Percentiles rank a stretch among this genome's conserved stretches.
Evolutionary conservation across 768 basidiomycete genomes (phyloP).

Genomic region (Hygrophoropsis aurantiaca): DNA sequence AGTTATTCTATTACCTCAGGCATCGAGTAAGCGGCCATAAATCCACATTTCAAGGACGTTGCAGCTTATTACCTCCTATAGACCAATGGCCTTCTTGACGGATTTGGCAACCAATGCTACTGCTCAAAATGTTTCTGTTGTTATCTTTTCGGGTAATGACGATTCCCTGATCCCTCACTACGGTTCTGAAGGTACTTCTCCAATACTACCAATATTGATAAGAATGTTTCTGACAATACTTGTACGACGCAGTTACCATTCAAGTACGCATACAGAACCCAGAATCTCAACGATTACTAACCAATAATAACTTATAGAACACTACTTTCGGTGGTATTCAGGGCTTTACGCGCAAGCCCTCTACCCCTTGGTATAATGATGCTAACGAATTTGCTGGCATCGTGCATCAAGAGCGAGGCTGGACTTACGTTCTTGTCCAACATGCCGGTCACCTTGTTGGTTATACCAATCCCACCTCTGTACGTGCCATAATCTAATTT

Average conservation of each 20-base stretch:
- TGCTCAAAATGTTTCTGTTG: constrained; percentile 46
- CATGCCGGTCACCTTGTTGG: constrained; percentile 43
- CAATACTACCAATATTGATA: not conserved
- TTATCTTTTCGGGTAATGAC: constrained; percentile 69
- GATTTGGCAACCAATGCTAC: constrained; percentile 69
- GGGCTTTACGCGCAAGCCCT: constrained; percentile 68
- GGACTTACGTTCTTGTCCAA: constrained; percentile 40
- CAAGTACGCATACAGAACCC: constrained; percentile 35
- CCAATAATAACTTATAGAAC: constrained; percentile 42
- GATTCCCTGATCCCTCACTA: constrained; percentile 65
- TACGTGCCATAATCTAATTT: constrained; percentile 47
- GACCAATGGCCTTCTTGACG: constrained; percentile 62
- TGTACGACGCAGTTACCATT: constrained; percentile 45
- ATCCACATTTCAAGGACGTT: not conserved
- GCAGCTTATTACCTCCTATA: constrained; percentile 22
- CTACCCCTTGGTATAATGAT: constrained; percentile 68
- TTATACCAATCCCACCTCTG: constrained; percentile 37
- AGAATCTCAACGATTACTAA: constrained; percentile 4
- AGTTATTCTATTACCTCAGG: constrained; percentile 19
- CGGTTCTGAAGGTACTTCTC: constrained; percentile 55
- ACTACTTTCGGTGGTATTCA: constrained; percentile 78
- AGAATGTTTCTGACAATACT: constrained; percentile 4
- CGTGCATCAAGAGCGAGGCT: constrained; percentile 72
- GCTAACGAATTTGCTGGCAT: constrained; percentile 61
- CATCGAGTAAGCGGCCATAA: constrained; percentile 26